phyloP scores from a whole-genome alignment of 108 stramenopile species.

The Skeletonema costatum region DNA sequence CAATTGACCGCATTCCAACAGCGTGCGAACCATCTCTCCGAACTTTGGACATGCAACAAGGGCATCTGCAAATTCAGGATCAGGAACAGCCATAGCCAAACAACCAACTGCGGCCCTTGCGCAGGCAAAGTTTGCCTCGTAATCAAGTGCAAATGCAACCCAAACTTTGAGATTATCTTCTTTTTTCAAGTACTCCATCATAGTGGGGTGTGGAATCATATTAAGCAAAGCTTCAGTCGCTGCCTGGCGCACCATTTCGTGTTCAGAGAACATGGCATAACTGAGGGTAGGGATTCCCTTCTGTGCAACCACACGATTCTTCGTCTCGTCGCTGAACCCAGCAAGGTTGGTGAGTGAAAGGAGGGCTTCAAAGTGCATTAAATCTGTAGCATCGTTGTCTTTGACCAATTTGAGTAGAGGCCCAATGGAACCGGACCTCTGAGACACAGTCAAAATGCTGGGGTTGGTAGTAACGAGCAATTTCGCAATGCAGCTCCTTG shows the following conservation, averaged over 20 bases:
- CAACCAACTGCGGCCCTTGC: constrained; percentile 88
- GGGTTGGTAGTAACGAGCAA: constrained; percentile 96
- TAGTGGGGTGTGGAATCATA: constrained; percentile 78
- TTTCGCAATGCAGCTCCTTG: constrained; percentile 93
- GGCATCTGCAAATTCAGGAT: constrained; percentile 57
- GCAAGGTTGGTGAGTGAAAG: constrained; percentile 94
- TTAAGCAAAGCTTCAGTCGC: constrained; percentile 96
- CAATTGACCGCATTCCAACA: constrained; percentile 74
- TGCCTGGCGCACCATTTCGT: constrained; percentile 93
- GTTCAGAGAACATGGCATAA: constrained; percentile 95
- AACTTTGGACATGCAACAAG: constrained; percentile 58
- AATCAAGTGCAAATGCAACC: constrained; percentile 88
- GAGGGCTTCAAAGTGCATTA: constrained; percentile 95
- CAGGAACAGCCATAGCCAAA: constrained; percentile 83
- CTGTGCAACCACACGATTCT: constrained; percentile 85
- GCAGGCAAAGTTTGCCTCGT: constrained; percentile 73
- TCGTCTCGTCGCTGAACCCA: constrained; percentile 83
- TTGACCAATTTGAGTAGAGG: constrained; percentile 88
- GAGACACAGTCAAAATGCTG: constrained; percentile 83
- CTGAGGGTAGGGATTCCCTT: constrained; percentile 78
- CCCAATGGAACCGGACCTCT: constrained; percentile 85
- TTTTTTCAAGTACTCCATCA: constrained; percentile 75
- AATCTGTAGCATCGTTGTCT: constrained; percentile 85
- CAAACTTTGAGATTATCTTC: constrained; percentile 86
- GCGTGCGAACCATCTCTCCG: constrained; percentile 50